phyloP scores from a whole-genome alignment of 2,329 filamentous ascomycete species.

The Aspergillus sp. region DNA sequence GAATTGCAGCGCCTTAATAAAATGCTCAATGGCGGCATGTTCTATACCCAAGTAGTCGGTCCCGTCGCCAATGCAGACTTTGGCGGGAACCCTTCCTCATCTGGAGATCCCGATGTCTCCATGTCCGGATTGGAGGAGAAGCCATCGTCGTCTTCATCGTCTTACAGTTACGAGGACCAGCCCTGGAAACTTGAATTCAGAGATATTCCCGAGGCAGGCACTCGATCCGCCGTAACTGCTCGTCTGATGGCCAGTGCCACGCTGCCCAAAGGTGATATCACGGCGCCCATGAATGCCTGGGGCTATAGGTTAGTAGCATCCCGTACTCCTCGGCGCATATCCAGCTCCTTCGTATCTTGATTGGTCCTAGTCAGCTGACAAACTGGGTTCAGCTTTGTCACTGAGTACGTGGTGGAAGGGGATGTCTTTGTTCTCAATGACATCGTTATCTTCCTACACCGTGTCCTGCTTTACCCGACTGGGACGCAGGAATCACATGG shows the following conservation, averaged over 20 bases:
- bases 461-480: conserved; percentile 52
- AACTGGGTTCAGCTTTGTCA: conserved; percentile 51
- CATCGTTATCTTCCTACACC: conserved; percentile 58
- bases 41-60: conserved; percentile 56
- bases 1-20: conserved; percentile 50
- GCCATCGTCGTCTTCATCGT: conserved; percentile 16
- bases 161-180: conserved; percentile 41
- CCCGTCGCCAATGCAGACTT: conserved; percentile 44
- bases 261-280: conserved; percentile 53
- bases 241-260: conserved; percentile 54
- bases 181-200: conserved; percentile 51
- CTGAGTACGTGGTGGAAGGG: conserved; percentile 59
- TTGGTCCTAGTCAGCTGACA: conserved; percentile 9
- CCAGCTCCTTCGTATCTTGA: conserved; percentile 9
- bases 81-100: conserved; percentile 23
- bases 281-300: conserved; percentile 53
- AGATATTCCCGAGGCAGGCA: conserved; percentile 55
- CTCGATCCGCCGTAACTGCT: conserved; percentile 55
- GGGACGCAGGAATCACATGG: conserved; percentile 32
- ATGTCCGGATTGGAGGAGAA: conserved; percentile 33
- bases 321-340: conserved; percentile 8
- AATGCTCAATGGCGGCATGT: conserved; percentile 54
- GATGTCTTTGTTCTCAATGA: conserved; percentile 61
- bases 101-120: conserved; percentile 36
- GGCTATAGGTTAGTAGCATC: conserved; percentile 53